phyloP scores from a whole-genome alignment of 2,329 filamentous ascomycete genomes.

The Rutstroemia sp. region DNA sequence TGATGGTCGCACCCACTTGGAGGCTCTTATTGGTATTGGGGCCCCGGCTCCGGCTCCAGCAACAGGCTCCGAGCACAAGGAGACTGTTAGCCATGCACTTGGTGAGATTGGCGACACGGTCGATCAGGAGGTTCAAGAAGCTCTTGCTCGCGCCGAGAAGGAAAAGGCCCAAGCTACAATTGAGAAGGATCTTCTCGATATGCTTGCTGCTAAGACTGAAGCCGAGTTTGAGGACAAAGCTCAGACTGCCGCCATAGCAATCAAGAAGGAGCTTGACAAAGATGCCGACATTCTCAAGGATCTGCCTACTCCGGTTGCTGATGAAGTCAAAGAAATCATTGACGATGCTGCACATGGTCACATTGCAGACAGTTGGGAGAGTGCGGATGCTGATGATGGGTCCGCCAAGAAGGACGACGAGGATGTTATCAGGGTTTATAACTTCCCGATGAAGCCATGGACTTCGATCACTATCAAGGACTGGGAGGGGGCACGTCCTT shows the following conservation, averaged over 20 bases:
- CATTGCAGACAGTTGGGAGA: constrained; percentile 87
- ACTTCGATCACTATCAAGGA: constrained; percentile 74
- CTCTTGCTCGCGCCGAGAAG: constrained; percentile 45
- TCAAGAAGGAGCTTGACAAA: constrained; percentile 48
- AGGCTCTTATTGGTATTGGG: constrained; percentile 27
- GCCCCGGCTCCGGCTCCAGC: constrained; percentile 12
- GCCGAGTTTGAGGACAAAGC: constrained; percentile 46
- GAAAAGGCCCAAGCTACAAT: constrained; percentile 43
- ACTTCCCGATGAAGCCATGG: constrained; percentile 95
- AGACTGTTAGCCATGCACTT: constrained; percentile 62
- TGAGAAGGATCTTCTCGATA: constrained; percentile 40
- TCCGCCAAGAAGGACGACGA: constrained; percentile 60
- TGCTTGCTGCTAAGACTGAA: constrained; percentile 44
- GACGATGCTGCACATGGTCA: constrained; percentile 46
- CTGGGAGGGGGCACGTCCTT: constrained; percentile 47
- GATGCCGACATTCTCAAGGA: constrained; percentile 49
- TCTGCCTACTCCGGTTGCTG: constrained; percentile 44
- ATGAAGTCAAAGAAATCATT: constrained; percentile 49
- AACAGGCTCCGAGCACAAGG: constrained; percentile 33
- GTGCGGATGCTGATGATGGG: constrained; percentile 59
- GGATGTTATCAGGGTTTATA: constrained; percentile 71
- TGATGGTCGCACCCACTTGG: constrained; percentile 32
- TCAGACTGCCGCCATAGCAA: constrained; percentile 38
- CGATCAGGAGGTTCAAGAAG: constrained; percentile 25
- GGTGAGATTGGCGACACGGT: constrained; percentile 1